These are phyloP conservation scores for Asterophora lycoperdoides DNA, from an alignment of 768 basidiomycete species.

Conservation along the genomic window DNA sequence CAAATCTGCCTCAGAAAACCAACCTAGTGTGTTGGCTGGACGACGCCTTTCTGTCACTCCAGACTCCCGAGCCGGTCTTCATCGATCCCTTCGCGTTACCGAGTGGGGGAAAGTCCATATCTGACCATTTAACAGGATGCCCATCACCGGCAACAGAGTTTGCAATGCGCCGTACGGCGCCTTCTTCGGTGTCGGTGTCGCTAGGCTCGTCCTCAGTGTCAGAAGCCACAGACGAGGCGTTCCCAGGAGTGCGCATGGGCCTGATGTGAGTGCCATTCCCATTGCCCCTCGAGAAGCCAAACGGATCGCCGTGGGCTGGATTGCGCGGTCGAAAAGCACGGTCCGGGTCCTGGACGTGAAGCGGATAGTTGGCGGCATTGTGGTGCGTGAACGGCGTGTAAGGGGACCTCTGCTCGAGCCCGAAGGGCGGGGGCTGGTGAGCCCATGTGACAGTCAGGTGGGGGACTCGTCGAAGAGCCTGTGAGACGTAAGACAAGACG, in stretches of 20 bases:
- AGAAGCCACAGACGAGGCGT: conserved; percentile 1
- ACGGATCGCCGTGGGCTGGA: conserved; percentile 8
- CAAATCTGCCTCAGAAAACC: background rate
- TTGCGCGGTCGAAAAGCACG: conserved; percentile 10
- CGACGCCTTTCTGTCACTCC: conserved; percentile 19
- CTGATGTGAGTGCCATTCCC: background rate
- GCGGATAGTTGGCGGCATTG: conserved; percentile 25
- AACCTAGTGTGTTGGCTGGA: conserved; percentile 11
- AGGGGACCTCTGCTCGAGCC: conserved; percentile 15
- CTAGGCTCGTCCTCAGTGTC: conserved; percentile 1
- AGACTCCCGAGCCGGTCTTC: conserved; percentile 23
- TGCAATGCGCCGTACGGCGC: conserved; percentile 2
- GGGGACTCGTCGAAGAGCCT: conserved; percentile 69
- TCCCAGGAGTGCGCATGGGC: background rate
- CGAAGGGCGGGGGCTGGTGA: conserved; percentile 45
- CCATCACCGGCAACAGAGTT: background rate
- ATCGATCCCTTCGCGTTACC: conserved; percentile 22
- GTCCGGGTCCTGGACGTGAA: conserved; percentile 25
- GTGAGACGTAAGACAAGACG: background rate
- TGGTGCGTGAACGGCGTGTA: conserved; percentile 14
- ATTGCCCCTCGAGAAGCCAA: conserved; percentile 6
- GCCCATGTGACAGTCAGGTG: conserved; percentile 79
- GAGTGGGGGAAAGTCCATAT: conserved; percentile 35
- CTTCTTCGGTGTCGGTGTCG: conserved; percentile 5
- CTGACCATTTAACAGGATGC: conserved; percentile 26